A percentile compares a stretch with the other conserved stretches of the same genome.
Conservation (phyloP, 371 early-diverging fungal genomes). For the Rhizopus delemar region DNA sequence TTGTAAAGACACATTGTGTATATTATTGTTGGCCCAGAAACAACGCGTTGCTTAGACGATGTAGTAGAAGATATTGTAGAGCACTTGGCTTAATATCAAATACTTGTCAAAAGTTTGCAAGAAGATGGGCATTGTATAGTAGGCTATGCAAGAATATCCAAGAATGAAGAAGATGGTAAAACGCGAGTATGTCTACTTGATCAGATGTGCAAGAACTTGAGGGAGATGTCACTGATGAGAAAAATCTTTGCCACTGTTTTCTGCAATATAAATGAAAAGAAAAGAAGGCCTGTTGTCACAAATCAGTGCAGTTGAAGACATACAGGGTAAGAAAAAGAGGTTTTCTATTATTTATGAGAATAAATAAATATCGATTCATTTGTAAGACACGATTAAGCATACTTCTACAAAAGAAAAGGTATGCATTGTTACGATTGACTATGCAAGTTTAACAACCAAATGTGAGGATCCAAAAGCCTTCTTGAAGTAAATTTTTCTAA, state of each 20-base stretch:
- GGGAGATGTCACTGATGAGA: slow-evolving; percentile 12
- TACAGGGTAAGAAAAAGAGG: slow-evolving; percentile 2
- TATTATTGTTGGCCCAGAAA: slow-evolving; percentile 16
- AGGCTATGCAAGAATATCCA: slow-evolving; percentile 14
- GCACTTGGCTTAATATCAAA: slow-evolving; percentile 17
- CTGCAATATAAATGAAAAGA: slow-evolving; percentile 5
- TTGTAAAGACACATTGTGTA: slow-evolving; percentile 23
- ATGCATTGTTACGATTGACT: slow-evolving; percentile 21
- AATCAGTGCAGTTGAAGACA: slow-evolving; percentile 8
- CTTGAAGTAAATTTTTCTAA: background rate
- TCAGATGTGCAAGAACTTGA: slow-evolving; percentile 8
- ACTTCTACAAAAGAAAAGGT: slow-evolving; percentile 8
- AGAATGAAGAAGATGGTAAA: slow-evolving; percentile 4
- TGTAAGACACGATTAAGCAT: slow-evolving; percentile 11
- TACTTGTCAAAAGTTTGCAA: slow-evolving; percentile 14
- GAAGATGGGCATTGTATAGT: slow-evolving; percentile 11
- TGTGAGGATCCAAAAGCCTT: slow-evolving; percentile 16
- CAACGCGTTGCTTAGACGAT: slow-evolving; percentile 17
- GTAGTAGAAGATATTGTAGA: slow-evolving; percentile 22
- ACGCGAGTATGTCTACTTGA: slow-evolving; percentile 3
- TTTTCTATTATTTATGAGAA: background rate
- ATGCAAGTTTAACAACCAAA: slow-evolving; percentile 29
- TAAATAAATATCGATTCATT: slow-evolving; percentile 11
- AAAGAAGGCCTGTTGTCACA: slow-evolving; percentile 4
- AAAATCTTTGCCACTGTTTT: slow-evolving; percentile 13